These are phyloP conservation scores for Diaporthe vexans DNA, from an alignment of 2,329 filamentous ascomycete genomes.

Conservation along the genomic window DNA sequence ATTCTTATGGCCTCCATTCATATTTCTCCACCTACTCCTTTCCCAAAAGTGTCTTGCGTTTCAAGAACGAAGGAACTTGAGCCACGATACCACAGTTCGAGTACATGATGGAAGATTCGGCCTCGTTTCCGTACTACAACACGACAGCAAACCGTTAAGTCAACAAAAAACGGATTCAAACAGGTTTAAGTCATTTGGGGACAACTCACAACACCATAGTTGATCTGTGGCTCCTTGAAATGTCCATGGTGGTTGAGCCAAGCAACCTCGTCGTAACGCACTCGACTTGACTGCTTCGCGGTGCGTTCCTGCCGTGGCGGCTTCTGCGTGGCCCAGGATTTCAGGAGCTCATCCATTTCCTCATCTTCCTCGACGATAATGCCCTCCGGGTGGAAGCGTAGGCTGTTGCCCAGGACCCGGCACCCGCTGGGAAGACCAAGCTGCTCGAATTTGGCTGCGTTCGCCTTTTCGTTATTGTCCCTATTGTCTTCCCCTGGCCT, in stretches of 20 bases:
- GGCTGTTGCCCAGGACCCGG: neutral
- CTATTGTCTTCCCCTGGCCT: no score
- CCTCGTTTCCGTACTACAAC: neutral
- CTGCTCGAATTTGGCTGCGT: neutral
- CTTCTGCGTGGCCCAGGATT: neutral
- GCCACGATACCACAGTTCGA: conserved; percentile 1
- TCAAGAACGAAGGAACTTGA: neutral
- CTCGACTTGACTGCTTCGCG: neutral
- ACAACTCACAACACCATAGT: neutral
- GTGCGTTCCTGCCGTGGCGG: neutral
- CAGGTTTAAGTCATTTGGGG: no score
- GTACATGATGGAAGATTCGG: neutral
- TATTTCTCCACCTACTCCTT: neutral
- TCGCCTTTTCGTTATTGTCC: no score
- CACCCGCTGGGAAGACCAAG: neutral
- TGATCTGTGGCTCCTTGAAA: neutral
- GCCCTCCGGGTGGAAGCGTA: no score
- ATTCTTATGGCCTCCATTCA: no score
- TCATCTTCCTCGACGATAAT: fast-evolving
- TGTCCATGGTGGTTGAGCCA: neutral
- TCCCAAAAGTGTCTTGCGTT: neutral
- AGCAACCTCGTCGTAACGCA: neutral
- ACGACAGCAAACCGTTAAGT: no score
- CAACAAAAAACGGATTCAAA: no score
- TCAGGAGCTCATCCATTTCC: fast-evolving